Percentiles rank a stretch among this genome's conserved stretches.
phyloP scores from a whole-genome alignment of 2,329 filamentous ascomycete genomes.

The Didymella glomerata region DNA sequence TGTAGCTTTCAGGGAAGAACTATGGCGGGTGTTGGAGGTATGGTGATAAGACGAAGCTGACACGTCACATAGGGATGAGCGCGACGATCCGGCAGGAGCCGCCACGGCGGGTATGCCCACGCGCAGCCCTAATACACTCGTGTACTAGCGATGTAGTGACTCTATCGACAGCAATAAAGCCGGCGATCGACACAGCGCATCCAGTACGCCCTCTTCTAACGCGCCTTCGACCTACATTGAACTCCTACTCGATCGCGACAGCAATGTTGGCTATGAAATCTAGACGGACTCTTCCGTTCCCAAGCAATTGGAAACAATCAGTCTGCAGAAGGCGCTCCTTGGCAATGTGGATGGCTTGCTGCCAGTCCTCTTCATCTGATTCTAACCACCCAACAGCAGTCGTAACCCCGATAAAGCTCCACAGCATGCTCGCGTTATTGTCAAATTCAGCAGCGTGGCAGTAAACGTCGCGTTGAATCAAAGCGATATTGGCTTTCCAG shows the following conservation, averaged over 20 bases:
- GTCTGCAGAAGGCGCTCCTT: background rate
- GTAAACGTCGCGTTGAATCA: background rate
- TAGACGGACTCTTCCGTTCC: background rate
- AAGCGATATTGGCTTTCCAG: background rate
- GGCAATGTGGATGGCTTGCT: background rate
- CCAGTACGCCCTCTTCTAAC: background rate
- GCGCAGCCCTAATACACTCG: too few relatives aligned
- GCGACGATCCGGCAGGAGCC: too few relatives aligned
- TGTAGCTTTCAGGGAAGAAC: background rate
- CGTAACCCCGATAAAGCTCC: background rate
- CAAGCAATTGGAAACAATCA: background rate
- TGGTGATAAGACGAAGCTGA: too few relatives aligned
- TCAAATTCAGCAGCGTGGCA: background rate
- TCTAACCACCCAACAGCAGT: background rate
- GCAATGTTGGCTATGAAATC: background rate
- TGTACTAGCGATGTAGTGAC: background rate
- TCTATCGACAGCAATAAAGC: background rate
- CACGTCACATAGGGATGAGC: too few relatives aligned
- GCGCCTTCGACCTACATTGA: too few relatives aligned
- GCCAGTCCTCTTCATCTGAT: background rate
- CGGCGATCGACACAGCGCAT: background rate
- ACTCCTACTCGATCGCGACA: background rate
- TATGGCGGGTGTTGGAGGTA: background rate
- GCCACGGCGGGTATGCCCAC: too few relatives aligned
- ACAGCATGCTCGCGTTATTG: background rate